Percentiles rank a stretch among this genome's conserved stretches.
phyloP scores from a whole-genome alignment of 768 basidiomycete species.

The Paxillus ammoniavirescens region DNA sequence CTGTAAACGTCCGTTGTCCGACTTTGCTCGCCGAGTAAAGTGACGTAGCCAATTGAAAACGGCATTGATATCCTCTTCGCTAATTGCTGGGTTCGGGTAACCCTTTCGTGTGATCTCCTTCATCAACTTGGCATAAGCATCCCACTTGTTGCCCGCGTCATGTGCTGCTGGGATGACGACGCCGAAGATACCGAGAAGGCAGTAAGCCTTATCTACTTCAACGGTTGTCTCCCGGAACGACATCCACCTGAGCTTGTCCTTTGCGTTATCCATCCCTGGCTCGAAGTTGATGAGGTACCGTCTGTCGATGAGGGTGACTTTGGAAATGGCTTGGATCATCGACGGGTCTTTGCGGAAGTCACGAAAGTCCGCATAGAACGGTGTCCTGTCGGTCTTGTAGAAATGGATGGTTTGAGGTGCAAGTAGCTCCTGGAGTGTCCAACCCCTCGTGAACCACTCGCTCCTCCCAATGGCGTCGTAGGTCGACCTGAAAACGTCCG shows the following conservation, averaged over 20 bases:
- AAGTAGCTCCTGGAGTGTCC: constrained; percentile 6
- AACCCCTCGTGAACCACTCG: not conserved
- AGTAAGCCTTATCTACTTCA: constrained; percentile 5
- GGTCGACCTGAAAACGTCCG: not conserved
- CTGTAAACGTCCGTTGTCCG: not conserved
- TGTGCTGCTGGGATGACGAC: constrained; percentile 1
- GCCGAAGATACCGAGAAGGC: constrained; percentile 5
- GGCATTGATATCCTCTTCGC: not conserved
- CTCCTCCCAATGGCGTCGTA: not conserved
- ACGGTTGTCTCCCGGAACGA: constrained; percentile 1
- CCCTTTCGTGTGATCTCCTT: too few relatives aligned
- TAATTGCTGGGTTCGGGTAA: not conserved
- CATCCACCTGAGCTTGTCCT: not conserved
- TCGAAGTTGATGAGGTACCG: not conserved
- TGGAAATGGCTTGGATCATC: not conserved
- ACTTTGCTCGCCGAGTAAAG: not conserved
- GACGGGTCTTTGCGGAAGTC: not conserved
- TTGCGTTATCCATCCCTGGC: constrained; percentile 3
- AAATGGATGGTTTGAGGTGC: not conserved
- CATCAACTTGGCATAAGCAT: not conserved
- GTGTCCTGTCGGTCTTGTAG: not conserved
- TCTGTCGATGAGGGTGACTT: not conserved
- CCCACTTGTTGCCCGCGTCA: not conserved
- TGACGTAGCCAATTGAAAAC: not conserved
- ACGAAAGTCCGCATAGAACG: not conserved